Evolutionary conservation across 441 rosid genomes (phyloP).

Genomic region (Gossypium laxum): DNA sequence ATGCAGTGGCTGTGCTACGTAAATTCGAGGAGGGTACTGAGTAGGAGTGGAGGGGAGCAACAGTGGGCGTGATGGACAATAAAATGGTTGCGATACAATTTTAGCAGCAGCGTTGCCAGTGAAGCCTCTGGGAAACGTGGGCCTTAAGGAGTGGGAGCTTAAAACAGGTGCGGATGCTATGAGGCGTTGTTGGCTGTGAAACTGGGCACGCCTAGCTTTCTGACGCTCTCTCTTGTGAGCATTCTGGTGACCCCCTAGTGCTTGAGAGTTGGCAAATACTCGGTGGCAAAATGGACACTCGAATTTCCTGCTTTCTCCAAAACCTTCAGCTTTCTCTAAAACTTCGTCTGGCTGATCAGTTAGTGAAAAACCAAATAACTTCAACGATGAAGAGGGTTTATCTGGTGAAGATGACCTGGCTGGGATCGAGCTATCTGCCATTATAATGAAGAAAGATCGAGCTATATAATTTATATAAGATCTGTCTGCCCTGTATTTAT

Average conservation of each 20-base stretch:
- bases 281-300: slow-evolving; percentile 52
- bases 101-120: slow-evolving; percentile 8
- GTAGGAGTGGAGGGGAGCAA: slow-evolving; percentile 16
- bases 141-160: slow-evolving; percentile 23
- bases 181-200: slow-evolving; percentile 24
- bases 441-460: neutral
- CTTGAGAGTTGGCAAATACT: slow-evolving; percentile 46
- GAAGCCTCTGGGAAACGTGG: neutral
- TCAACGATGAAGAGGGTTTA: slow-evolving; percentile 23
- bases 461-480: neutral
- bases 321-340: slow-evolving; percentile 10
- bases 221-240: slow-evolving; percentile 56
- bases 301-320: slow-evolving; percentile 26
- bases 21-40: slow-evolving; percentile 18
- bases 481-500: slow-evolving; percentile 10
- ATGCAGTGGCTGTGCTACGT: slow-evolving; percentile 21
- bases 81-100: slow-evolving; percentile 9
- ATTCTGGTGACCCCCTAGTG: slow-evolving; percentile 60
- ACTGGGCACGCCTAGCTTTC: slow-evolving; percentile 35
- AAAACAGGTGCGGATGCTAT: slow-evolving; percentile 26
- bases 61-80: slow-evolving; percentile 17
- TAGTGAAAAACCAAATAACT: slow-evolving; percentile 40
- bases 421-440: slow-evolving; percentile 23
- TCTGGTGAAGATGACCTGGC: slow-evolving; percentile 1
- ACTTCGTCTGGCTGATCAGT: slow-evolving; percentile 19